Evolutionary conservation across 768 basidiomycete genomes (phyloP).

Genomic region (Cubamyces lactineus): DNA sequence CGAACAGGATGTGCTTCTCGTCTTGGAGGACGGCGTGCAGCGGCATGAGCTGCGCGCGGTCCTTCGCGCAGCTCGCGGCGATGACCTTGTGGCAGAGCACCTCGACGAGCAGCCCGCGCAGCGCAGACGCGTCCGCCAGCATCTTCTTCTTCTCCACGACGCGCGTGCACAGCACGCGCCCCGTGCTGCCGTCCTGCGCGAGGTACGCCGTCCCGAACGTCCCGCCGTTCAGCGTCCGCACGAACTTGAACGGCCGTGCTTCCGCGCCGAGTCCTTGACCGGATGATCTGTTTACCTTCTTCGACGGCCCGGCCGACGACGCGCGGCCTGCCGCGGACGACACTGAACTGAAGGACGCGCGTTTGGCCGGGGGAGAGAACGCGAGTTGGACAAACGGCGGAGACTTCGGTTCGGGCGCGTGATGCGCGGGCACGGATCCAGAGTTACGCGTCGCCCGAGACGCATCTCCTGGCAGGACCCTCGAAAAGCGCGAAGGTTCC

Average conservation of each 20-base stretch:
- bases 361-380: no score
- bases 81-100: constrained; percentile 32
- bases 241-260: constrained; percentile 29
- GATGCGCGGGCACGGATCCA: no score
- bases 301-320: no score
- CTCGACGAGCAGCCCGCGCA: constrained; percentile 25
- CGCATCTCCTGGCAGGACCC: background rate
- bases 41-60: constrained; percentile 31
- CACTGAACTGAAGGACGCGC: no score
- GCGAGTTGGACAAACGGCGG: no score
- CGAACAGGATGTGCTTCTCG: constrained; percentile 27
- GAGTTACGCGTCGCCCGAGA: no score
- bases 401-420: no score
- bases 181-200: constrained; percentile 23
- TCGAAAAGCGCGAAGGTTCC: background rate
- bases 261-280: no score
- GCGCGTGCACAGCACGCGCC: constrained; percentile 30
- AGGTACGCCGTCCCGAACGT: constrained; percentile 28
- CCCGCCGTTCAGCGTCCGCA: constrained; percentile 26
- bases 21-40: constrained; percentile 33
- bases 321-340: no score
- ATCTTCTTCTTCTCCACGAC: constrained; percentile 25
- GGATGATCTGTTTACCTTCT: no score
- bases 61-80: constrained; percentile 18
- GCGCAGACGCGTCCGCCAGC: background rate